phyloP scores from a whole-genome alignment of 148 eudicot species.

The Vaccinium corymbosum region DNA sequence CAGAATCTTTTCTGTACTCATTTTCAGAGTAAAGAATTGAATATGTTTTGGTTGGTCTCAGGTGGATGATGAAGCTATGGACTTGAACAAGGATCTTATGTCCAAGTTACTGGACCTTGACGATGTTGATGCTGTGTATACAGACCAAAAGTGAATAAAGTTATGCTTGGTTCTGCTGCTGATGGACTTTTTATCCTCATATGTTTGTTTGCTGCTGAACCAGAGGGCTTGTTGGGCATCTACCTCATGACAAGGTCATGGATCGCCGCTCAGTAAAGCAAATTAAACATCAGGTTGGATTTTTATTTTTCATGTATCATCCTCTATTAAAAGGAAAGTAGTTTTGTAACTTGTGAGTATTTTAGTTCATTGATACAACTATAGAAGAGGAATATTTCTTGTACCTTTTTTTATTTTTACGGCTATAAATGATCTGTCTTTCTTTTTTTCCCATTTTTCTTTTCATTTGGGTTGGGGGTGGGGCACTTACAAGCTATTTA shows the following conservation, averaged over 20 bases:
- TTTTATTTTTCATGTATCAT: not conserved
- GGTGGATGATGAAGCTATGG: constrained; percentile 97
- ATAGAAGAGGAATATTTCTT: not conserved
- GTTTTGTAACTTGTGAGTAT: not conserved
- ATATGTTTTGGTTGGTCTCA: constrained; percentile 21
- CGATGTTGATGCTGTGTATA: constrained; percentile 92
- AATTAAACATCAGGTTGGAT: not conserved
- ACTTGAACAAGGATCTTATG: constrained; percentile 89
- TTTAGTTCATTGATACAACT: not conserved
- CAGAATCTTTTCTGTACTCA: not conserved
- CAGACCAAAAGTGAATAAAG: constrained; percentile 63
- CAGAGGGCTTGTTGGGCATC: not conserved
- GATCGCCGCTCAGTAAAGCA: not conserved
- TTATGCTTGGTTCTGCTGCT: not conserved
- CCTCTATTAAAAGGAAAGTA: not conserved
- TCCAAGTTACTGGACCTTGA: constrained; percentile 88
- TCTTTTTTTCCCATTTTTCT: not conserved
- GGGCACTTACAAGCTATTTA: too few relatives aligned
- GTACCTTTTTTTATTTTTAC: not conserved
- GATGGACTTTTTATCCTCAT: not conserved
- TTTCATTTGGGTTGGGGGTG: too few relatives aligned
- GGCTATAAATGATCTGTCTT: not conserved
- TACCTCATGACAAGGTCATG: constrained; percentile 5
- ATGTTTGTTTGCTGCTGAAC: not conserved
- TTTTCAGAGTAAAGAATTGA: not conserved